A percentile compares a stretch with the other conserved stretches of the same genome.
These are phyloP conservation scores for Rutstroemia sp. DNA, from an alignment of 2,329 filamentous ascomycete species.

Conservation along the genomic window DNA sequence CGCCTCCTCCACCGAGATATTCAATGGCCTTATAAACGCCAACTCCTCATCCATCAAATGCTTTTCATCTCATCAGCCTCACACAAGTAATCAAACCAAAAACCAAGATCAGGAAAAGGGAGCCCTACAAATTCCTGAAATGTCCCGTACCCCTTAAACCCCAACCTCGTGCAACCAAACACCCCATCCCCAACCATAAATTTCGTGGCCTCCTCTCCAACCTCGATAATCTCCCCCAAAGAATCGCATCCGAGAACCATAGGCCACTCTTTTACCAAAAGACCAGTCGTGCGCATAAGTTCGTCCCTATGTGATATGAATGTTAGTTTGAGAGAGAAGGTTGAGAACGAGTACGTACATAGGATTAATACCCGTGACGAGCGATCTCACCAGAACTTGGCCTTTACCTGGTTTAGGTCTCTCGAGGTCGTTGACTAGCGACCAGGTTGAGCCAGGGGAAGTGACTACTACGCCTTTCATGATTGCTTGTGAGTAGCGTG, in stretches of 20 bases:
- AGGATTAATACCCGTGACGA: conserved; percentile 32
- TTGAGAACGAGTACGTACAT: conserved; percentile 27
- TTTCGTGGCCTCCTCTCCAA: conserved; percentile 26
- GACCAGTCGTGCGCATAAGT: conserved; percentile 30
- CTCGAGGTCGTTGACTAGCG: conserved; percentile 14
- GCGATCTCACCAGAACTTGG: conserved; percentile 32
- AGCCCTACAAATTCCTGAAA: conserved; percentile 5
- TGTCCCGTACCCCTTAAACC: conserved; percentile 24
- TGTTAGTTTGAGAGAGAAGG: not conserved
- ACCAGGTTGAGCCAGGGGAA: not conserved
- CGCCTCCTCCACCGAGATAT: conserved; percentile 27
- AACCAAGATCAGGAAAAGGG: too few relatives aligned
- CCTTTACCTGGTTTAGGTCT: conserved; percentile 27
- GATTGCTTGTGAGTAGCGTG: not conserved
- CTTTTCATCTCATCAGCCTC: not conserved
- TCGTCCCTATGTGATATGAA: conserved; percentile 22
- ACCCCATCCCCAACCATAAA: conserved; percentile 31
- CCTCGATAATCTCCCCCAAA: conserved; percentile 29
- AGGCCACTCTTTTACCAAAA: conserved; percentile 30
- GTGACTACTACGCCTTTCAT: conserved; percentile 4
- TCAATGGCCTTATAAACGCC: conserved; percentile 27
- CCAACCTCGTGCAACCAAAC: conserved; percentile 32
- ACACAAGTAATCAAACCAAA: too few relatives aligned
- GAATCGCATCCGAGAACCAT: conserved; percentile 34
- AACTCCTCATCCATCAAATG: conserved; percentile 33